These are phyloP conservation scores for Fusarium sp. DNA, from an alignment of 2,329 filamentous ascomycete species.

Conservation along the genomic window DNA sequence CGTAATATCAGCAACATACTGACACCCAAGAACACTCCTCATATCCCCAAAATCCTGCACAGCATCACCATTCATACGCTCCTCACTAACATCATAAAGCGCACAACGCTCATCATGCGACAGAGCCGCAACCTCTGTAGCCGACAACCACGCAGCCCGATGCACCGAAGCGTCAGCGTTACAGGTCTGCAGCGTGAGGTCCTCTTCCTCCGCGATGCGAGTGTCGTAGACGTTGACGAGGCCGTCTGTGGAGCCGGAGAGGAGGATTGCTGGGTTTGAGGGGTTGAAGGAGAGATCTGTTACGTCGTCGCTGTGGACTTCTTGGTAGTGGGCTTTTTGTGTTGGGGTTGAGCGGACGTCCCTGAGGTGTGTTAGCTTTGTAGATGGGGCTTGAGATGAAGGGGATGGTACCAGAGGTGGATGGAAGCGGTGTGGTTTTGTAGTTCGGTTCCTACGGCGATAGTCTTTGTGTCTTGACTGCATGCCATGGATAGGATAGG, in stretches of 20 bases:
- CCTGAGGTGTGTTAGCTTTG: conserved; percentile 52
- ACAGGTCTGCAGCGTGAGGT: conserved; percentile 77
- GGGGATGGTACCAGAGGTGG: conserved; percentile 62
- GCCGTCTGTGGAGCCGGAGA: conserved; percentile 82
- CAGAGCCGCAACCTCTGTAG: conserved; percentile 71
- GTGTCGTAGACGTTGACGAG: conserved; percentile 80
- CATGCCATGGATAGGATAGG: conserved; percentile 72
- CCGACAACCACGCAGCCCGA: conserved; percentile 72
- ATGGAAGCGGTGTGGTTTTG: conserved; percentile 69
- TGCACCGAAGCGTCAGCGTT: conserved; percentile 80
- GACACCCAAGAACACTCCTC: conserved; percentile 68
- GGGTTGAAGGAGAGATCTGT: conserved; percentile 69
- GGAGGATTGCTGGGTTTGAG: conserved; percentile 64
- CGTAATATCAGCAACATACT: conserved; percentile 75
- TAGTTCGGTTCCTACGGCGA: conserved; percentile 78
- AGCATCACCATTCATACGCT: conserved; percentile 65
- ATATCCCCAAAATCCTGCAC: conserved; percentile 71
- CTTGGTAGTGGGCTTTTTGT: conserved; percentile 63
- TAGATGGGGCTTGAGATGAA: neutral
- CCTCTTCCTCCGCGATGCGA: conserved; percentile 74
- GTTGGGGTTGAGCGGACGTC: conserved; percentile 61
- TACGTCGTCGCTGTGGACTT: conserved; percentile 73
- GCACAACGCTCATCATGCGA: conserved; percentile 81
- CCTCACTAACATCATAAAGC: conserved; percentile 73
- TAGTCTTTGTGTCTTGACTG: conserved; percentile 61